phyloP scores from a whole-genome alignment of 2,329 filamentous ascomycete genomes.

The Aspergillus sp. region DNA sequence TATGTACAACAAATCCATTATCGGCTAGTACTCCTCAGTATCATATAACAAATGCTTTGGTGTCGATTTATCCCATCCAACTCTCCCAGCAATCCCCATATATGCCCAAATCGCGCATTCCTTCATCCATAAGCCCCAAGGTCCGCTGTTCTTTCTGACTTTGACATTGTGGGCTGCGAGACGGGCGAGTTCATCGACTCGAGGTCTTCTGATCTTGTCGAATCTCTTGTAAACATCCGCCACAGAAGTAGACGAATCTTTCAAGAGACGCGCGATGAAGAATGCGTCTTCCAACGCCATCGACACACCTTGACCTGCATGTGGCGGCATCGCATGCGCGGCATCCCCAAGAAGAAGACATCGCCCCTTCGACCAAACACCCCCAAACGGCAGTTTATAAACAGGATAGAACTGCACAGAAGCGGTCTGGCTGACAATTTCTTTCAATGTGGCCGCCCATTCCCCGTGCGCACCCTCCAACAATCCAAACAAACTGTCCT shows the following conservation, averaged over 20 bases:
- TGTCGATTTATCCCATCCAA: too few species aligned
- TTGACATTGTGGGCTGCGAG: constrained; percentile 19
- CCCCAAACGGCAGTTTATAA: constrained; percentile 27
- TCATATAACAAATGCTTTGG: too few species aligned
- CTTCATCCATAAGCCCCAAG: constrained; percentile 22
- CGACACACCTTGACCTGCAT: constrained; percentile 48
- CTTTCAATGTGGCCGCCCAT: constrained; percentile 18
- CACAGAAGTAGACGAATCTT: constrained; percentile 7
- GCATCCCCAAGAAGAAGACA: constrained; percentile 32
- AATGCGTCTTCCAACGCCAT: constrained; percentile 50
- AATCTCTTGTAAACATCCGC: constrained; percentile 17
- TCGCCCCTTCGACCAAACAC: constrained; percentile 26
- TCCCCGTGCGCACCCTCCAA: constrained; percentile 18
- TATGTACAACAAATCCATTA: too few species aligned
- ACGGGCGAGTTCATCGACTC: constrained; percentile 20
- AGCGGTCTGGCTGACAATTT: constrained; percentile 7
- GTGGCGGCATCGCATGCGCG: constrained; percentile 29
- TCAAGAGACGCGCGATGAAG: constrained; percentile 21
- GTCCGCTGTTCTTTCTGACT: constrained; percentile 16
- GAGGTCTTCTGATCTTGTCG: constrained; percentile 25
- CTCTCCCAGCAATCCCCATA: too few species aligned
- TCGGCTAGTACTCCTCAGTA: too few species aligned
- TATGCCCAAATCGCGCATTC: constrained; percentile 12
- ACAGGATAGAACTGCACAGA: constrained; percentile 29
- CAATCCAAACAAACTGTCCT: constrained; percentile 13